Base-by-base conservation (phyloP, 139 green algal species). In the Picochlorum sp. region DNA sequence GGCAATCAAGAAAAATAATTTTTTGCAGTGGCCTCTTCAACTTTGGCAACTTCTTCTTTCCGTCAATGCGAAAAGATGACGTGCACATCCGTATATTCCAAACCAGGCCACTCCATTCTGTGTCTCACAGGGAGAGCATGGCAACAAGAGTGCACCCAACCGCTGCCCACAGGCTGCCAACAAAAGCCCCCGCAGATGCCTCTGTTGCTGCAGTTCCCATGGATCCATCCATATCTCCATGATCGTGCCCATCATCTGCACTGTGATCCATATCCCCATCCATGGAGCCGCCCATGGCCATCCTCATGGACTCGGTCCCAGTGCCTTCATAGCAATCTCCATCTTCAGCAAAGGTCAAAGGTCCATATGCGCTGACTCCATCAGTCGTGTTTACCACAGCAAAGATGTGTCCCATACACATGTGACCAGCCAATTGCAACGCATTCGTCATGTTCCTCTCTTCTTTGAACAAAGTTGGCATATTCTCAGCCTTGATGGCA, bases 301-400 rank as follows among this genome's bases (percentile, higher is more conserved):
- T 52, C 45, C 45, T 52, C 45, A 52, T 52, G 18, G 45, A 52
- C 45, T 52, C 45, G 8, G 45, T 52, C 45, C 45, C 45, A 2
- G 45, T 52, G 45, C 45, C 45, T 52, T 52, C 45, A 52, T 52
- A 52, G 45, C 45, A 52, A 52, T 52, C 45, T 52, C 45, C 45
- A 52, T 52, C 45, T 52, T 52, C 18, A 23, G 16, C 45, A 20
- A 18, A 52, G 3, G 45, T 52, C 45, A 52, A 52, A 52, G 45
- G 45, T 11, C 45, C 45, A 52, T 52, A 52, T 20, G 45, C 45
- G 45, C 45, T 52, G 45, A 52, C 45, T 52, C 45, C 45, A 52
- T 52, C 45, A 52, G 45, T 52, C 4, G 45, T 52, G 24, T 52
- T 52, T 23, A 52, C 45, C 16, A 52, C 45, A 52, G 45, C 4